A percentile compares a stretch with the other conserved stretches of the same genome.
Conservation (phyloP, 2,329 filamentous ascomycete species). For the Alternaria metachromatica region DNA sequence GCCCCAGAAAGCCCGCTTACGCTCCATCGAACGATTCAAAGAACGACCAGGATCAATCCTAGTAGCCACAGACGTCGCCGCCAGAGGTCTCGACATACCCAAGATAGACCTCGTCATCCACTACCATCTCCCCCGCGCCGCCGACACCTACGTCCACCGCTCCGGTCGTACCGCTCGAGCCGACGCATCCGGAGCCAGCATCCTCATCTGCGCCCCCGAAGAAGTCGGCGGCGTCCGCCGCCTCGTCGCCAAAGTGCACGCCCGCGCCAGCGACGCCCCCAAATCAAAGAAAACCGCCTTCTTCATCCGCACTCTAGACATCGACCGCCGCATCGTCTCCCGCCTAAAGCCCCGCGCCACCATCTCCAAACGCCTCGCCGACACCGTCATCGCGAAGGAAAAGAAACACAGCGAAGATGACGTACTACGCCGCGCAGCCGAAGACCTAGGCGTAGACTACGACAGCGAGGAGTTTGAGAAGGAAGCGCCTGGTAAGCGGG, state of each 20-base stretch:
- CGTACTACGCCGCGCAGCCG: conserved; percentile 82
- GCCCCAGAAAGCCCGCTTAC: conserved; percentile 93
- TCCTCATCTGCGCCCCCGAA: conserved; percentile 88
- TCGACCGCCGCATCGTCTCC: conserved; percentile 79
- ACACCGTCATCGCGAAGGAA: conserved; percentile 83
- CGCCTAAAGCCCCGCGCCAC: conserved; percentile 78
- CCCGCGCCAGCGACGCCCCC: conserved; percentile 54
- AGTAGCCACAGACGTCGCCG: conserved; percentile 91
- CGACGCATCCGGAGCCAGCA: conserved; percentile 75
- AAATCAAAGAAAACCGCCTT: conserved; percentile 63
- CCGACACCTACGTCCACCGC: conserved; percentile 93
- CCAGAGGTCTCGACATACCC: conserved; percentile 91
- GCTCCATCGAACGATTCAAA: conserved; percentile 88
- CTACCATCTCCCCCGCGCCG: conserved; percentile 91
- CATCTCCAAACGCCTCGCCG: conserved; percentile 86
- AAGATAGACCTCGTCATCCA: conserved; percentile 89
- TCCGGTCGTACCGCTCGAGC: conserved; percentile 93
- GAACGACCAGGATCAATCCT: conserved; percentile 71
- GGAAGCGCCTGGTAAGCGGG: conserved; percentile 63
- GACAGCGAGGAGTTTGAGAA: conserved; percentile 82
- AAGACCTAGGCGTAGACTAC: conserved; percentile 93
- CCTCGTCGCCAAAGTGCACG: conserved; percentile 87
- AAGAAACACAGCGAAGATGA: conserved; percentile 83
- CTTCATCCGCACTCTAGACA: conserved; percentile 79
- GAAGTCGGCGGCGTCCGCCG: conserved; percentile 85